Percentiles rank a stretch among this genome's conserved stretches.
phyloP scores from a whole-genome alignment of 306 rosid genomes.

The Chamaecrista fasciculata region DNA sequence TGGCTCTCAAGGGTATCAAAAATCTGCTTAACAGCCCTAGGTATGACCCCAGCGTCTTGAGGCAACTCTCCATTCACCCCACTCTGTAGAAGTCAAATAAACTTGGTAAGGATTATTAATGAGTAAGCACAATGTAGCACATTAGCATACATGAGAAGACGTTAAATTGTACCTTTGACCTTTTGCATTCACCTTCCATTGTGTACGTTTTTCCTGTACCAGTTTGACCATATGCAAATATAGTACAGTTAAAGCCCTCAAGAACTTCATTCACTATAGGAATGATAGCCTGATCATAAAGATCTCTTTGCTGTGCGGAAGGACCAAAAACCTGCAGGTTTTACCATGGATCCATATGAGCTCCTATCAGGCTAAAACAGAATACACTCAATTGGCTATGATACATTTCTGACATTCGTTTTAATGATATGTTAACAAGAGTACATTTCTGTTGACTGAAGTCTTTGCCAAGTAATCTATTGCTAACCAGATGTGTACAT shows the following conservation, averaged over 20 bases:
- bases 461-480: not conserved
- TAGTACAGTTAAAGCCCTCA: constrained; percentile 74
- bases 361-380: not conserved
- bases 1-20: constrained; percentile 76
- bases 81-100: constrained; percentile 35
- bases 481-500: not conserved
- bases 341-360: not conserved
- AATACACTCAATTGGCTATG: not conserved
- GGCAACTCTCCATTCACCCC: constrained; percentile 72
- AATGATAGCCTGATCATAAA: constrained; percentile 68
- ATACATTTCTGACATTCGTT: not conserved
- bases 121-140: not conserved
- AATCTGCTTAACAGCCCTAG: constrained; percentile 73
- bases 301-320: constrained; percentile 65
- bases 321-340: constrained; percentile 63
- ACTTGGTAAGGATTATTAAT: not conserved
- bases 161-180: constrained; percentile 54
- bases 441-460: not conserved
- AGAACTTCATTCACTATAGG: constrained; percentile 68
- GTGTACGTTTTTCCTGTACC: constrained; percentile 77
- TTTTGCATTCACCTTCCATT: constrained; percentile 77
- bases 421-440: not conserved
- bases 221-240: constrained; percentile 75
- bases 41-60: constrained; percentile 68
- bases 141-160: not conserved